Evolutionary conservation across 2,329 filamentous ascomycete genomes (phyloP).

Genomic region (Parastagonospora avenae): DNA sequence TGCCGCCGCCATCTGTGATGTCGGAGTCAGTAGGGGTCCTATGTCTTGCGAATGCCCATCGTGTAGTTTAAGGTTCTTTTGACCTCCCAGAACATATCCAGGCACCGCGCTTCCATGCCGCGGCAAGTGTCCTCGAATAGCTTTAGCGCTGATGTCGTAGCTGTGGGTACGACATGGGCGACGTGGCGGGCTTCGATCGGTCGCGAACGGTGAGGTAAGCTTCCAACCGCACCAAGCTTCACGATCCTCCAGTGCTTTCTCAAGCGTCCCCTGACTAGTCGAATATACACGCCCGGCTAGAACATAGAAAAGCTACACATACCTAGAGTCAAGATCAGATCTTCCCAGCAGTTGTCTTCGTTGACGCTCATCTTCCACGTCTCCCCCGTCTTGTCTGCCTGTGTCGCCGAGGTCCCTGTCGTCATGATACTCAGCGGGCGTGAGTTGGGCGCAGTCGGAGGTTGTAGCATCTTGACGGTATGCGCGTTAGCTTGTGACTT

Average conservation of each 20-base stretch:
- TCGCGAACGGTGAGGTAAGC: no score
- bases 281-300: not conserved
- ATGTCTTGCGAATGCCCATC: no score
- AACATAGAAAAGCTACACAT: conserved; percentile 17
- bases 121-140: no score
- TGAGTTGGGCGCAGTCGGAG: conserved; percentile 24
- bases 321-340: conserved; percentile 54
- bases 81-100: no score
- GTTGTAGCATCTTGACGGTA: conserved; percentile 31
- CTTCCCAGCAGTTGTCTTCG: conserved; percentile 53
- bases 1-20: conserved; percentile 54
- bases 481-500: conserved; percentile 21
- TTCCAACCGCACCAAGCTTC: no score
- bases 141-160: no score
- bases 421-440: conserved; percentile 43
- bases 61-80: no score
- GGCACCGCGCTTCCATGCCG: no score
- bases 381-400: conserved; percentile 49
- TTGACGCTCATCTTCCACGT: conserved; percentile 50
- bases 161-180: no score
- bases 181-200: no score
- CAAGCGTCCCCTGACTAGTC: no score
- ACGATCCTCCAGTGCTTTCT: no score
- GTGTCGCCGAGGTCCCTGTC: conserved; percentile 40
- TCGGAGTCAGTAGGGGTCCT: conserved; percentile 19